Percentiles rank a stretch among this genome's conserved stretches.
These are phyloP conservation scores for Cladophialophora psammophila DNA, from an alignment of 2,329 filamentous ascomycete genomes.

Conservation along the genomic window DNA sequence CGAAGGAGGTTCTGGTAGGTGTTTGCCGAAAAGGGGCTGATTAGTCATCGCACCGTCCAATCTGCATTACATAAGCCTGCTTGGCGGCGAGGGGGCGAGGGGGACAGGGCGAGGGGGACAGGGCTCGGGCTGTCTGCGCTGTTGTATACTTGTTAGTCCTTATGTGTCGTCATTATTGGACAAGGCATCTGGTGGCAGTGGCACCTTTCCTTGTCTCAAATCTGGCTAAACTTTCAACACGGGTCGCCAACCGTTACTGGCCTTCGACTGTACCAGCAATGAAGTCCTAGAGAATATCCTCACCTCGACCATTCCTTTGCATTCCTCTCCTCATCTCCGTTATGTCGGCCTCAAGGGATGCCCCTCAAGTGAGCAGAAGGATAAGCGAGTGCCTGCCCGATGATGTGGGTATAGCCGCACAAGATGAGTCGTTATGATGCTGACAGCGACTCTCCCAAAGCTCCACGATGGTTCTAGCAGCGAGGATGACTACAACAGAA, in stretches of 20 bases:
- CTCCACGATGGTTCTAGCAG: conserved; percentile 43
- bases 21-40: background rate
- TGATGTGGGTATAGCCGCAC: conserved; percentile 28
- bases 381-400: conserved; percentile 37
- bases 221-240: background rate
- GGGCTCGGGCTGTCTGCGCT: too few species aligned
- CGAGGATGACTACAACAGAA: conserved; percentile 50
- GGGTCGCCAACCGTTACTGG: background rate
- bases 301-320: background rate
- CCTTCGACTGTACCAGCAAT: background rate
- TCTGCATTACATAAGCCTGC: background rate
- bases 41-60: background rate
- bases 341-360: conserved; percentile 24
- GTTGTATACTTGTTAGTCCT: too few species aligned
- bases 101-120: too few species aligned
- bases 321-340: background rate
- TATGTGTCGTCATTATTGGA: background rate
- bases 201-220: background rate
- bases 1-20: background rate
- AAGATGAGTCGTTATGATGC: background rate
- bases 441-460: conserved; percentile 24
- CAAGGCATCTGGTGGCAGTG: background rate
- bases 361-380: conserved; percentile 36
- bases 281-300: conserved; percentile 7
- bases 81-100: too few species aligned